Evolutionary conservation across 2,329 filamentous ascomycete species (phyloP).

Genomic region (Exophiala lecanii-corni): DNA sequence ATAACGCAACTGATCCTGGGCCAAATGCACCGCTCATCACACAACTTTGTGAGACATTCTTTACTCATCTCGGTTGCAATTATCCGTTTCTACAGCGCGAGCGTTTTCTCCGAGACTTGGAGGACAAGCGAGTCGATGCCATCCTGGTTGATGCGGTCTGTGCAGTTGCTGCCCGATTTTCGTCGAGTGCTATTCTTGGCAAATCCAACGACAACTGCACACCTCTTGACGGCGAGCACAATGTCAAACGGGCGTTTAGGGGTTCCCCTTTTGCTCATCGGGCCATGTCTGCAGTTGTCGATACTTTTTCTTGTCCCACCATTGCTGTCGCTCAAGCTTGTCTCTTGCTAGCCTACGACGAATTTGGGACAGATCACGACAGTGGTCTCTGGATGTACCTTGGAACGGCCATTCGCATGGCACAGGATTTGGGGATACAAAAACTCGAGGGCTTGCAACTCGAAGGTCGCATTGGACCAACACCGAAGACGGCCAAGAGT

Average conservation of each 20-base stretch:
- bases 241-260: constrained; percentile 56
- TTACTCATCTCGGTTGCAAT: constrained; percentile 75
- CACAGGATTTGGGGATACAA: constrained; percentile 73
- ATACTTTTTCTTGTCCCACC: constrained; percentile 76
- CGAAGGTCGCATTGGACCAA: constrained; percentile 52
- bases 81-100: constrained; percentile 75
- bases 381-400: constrained; percentile 93
- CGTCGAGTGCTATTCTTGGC: constrained; percentile 52
- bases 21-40: constrained; percentile 72
- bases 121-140: constrained; percentile 74
- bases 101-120: constrained; percentile 68
- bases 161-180: constrained; percentile 76
- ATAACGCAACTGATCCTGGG: constrained; percentile 66
- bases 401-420: constrained; percentile 79
- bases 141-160: constrained; percentile 86
- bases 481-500: constrained; percentile 51
- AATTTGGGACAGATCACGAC: constrained; percentile 83
- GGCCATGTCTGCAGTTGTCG: constrained; percentile 75
- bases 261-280: constrained; percentile 75
- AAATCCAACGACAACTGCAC: constrained; percentile 50
- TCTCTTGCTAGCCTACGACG: constrained; percentile 78
- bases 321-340: constrained; percentile 81
- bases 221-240: constrained; percentile 33
- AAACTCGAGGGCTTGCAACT: constrained; percentile 70
- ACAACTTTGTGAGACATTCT: constrained; percentile 74